A percentile compares a stretch with the other conserved stretches of the same genome.
Evolutionary conservation across 208 protist genomes (phyloP).

Genomic region (Herpetomonas tarakana): DNA sequence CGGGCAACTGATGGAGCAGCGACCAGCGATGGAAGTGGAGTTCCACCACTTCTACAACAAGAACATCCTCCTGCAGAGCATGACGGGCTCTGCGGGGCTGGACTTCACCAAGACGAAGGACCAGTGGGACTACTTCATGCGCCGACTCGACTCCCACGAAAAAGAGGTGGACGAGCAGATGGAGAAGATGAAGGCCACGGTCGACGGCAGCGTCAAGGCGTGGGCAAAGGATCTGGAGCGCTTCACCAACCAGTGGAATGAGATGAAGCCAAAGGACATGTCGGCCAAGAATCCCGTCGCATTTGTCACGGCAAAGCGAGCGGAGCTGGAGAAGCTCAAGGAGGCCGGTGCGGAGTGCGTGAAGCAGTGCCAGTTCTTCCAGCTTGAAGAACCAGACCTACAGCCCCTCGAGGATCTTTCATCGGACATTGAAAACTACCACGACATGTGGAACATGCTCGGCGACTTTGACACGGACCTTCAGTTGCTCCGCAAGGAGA

Average conservation of each 20-base stretch:
- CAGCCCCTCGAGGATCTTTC: constrained; percentile 70
- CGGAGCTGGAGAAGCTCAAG: constrained; percentile 79
- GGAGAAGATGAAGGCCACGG: constrained; percentile 50
- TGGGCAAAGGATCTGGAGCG: constrained; percentile 87
- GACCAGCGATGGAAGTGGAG: constrained; percentile 76
- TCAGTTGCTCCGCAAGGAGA: constrained; percentile 65
- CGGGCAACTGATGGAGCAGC: constrained; percentile 79
- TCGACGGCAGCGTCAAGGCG: constrained; percentile 65
- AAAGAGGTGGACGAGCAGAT: constrained; percentile 92
- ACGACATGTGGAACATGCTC: constrained; percentile 85
- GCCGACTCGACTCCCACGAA: constrained; percentile 91
- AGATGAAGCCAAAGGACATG: constrained; percentile 92
- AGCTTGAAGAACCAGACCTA: constrained; percentile 84
- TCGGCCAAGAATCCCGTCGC: constrained; percentile 63
- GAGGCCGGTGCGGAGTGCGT: constrained; percentile 61
- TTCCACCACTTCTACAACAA: constrained; percentile 93
- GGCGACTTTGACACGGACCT: constrained; percentile 87
- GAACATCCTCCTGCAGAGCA: constrained; percentile 89
- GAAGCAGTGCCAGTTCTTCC: constrained; percentile 92
- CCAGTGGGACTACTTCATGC: constrained; percentile 77
- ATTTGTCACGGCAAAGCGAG: constrained; percentile 78
- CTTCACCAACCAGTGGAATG: constrained; percentile 92
- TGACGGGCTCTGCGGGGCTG: constrained; percentile 70
- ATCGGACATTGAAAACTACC: constrained; percentile 84
- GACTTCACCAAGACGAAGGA: constrained; percentile 73